These are phyloP conservation scores for Glycine latifolia DNA, from an alignment of 306 rosid species.

Conservation along the genomic window DNA sequence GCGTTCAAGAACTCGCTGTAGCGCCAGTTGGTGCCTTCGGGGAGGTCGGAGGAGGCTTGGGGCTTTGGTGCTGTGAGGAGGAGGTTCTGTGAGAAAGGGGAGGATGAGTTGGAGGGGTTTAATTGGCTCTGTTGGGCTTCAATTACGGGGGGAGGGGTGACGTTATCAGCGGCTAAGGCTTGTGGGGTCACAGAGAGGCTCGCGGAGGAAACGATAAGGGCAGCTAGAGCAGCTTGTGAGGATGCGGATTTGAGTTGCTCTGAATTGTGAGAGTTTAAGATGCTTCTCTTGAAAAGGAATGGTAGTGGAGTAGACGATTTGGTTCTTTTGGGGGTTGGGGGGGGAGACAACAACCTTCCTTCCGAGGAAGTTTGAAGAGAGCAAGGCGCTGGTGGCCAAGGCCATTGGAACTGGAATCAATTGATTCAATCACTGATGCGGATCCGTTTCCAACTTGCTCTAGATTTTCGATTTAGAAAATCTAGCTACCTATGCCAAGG, in stretches of 20 bases:
- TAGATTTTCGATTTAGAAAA: background rate
- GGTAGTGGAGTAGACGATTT: slow-evolving; percentile 48
- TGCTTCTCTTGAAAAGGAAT: slow-evolving; percentile 47
- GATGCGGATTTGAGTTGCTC: slow-evolving; percentile 51
- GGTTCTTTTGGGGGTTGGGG: slow-evolving; percentile 85
- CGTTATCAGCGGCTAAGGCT: slow-evolving; percentile 66
- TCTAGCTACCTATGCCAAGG: background rate
- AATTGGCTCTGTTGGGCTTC: slow-evolving; percentile 63
- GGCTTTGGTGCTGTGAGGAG: slow-evolving; percentile 82
- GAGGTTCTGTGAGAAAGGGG: slow-evolving; percentile 75
- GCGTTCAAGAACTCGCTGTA: slow-evolving; percentile 96
- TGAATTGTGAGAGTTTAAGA: slow-evolving; percentile 48
- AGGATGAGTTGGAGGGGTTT: slow-evolving; percentile 50
- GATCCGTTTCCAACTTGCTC: too few species aligned
- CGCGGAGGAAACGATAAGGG: slow-evolving; percentile 68
- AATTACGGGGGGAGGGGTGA: slow-evolving; percentile 58
- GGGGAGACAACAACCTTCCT: slow-evolving; percentile 60
- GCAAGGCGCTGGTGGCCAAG: slow-evolving; percentile 63
- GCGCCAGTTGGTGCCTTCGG: slow-evolving; percentile 93
- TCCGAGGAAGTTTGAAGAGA: slow-evolving; percentile 72
- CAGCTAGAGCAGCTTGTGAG: slow-evolving; percentile 72
- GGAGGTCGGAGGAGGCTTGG: slow-evolving; percentile 79
- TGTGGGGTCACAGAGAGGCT: slow-evolving; percentile 50
- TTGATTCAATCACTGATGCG: background rate
- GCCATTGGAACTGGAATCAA: slow-evolving; percentile 57